Base-by-base conservation (phyloP, 768 basidiomycete genomes). In the Mycena latifolia region DNA sequence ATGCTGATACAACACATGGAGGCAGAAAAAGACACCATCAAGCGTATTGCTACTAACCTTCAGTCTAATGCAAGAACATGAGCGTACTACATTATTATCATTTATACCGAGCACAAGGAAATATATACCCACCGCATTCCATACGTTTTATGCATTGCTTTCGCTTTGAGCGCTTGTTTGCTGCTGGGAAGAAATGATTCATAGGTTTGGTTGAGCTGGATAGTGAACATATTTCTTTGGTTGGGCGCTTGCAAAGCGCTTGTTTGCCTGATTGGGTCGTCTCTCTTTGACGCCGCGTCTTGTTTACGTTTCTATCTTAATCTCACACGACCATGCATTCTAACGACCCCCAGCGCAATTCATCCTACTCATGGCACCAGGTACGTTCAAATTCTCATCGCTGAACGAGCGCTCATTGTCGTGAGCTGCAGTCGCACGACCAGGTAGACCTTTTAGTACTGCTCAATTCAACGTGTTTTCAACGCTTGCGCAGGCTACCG, bases 351-450 rank as follows among this genome's bases (percentile, higher is more conserved):
- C 72, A 76, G 28, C 77, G 76, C 20, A 80, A 82, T 66, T 83
- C 80, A 59, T 80, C 84, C 2, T 94, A 94, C 72, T 92, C 93
- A 69, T 94, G 93, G 93, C 93, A 94, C 77, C 93, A 94, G 87
- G 93, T 93, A 73, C 67, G 85, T 17, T 31, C 18, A 2, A 46
- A 12, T 76, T 55, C 20, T 31, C 9, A 10, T 47, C 63, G 33
- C 47, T 53, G 56, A 62, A 29, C 63, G 57, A 27, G 29, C 64
- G 68, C 61, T 69, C 56, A 71, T 66, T 37, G 10, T 18, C 54
- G 43, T 53, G 74, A 66, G 65, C 70, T 73, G 65, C 69, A 94
- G 93, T 93, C 93, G 67, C 93, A 94, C 85, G 93, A 94, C 84
- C 93, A 94, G 88, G 93, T 89, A 81, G 11, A 72, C 57, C 55